Evolutionary conservation across 1,284 basidiomycete species (phyloP).

Genomic region (Ustilago sp.): DNA sequence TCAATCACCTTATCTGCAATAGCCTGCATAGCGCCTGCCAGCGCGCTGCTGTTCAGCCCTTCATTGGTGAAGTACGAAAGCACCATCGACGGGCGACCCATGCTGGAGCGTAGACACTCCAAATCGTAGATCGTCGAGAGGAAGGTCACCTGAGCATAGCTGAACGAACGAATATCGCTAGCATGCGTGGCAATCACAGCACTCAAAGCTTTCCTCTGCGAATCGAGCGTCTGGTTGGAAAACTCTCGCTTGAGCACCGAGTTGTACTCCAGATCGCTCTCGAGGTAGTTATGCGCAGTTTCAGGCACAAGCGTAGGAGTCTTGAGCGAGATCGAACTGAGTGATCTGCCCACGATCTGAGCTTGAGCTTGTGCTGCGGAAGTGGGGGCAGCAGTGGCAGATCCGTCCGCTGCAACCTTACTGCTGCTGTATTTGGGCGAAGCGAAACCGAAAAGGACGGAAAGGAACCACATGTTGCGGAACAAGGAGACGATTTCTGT

Average conservation of each 20-base stretch:
- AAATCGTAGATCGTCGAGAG: slow-evolving; percentile 88
- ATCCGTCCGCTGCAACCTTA: slow-evolving; percentile 20
- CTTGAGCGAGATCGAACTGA: slow-evolving; percentile 85
- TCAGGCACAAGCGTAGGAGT: slow-evolving; percentile 88
- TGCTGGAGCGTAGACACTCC: slow-evolving; percentile 85
- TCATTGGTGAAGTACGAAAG: slow-evolving; percentile 90
- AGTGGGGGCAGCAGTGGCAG: slow-evolving; percentile 57
- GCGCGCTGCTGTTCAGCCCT: slow-evolving; percentile 78
- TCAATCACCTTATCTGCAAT: slow-evolving; percentile 82
- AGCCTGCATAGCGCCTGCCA: slow-evolving; percentile 83
- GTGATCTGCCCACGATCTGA: slow-evolving; percentile 73
- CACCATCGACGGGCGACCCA: slow-evolving; percentile 83
- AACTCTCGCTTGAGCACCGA: slow-evolving; percentile 78
- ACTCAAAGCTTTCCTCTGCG: slow-evolving; percentile 65
- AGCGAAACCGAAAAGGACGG: slow-evolving; percentile 81
- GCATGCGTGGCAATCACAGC: slow-evolving; percentile 77
- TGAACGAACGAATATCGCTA: slow-evolving; percentile 80
- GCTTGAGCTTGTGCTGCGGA: slow-evolving; percentile 78
- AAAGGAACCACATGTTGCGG: slow-evolving; percentile 94
- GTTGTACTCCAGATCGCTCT: slow-evolving; percentile 92
- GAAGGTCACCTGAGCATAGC: slow-evolving; percentile 87
- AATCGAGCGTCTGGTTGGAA: slow-evolving; percentile 55
- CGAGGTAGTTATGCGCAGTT: slow-evolving; percentile 83
- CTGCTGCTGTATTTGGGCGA: slow-evolving; percentile 39
- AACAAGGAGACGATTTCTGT: slow-evolving; percentile 82